Base-by-base conservation (phyloP, 2,329 filamentous ascomycete genomes). In the Aspergillus sp. region DNA sequence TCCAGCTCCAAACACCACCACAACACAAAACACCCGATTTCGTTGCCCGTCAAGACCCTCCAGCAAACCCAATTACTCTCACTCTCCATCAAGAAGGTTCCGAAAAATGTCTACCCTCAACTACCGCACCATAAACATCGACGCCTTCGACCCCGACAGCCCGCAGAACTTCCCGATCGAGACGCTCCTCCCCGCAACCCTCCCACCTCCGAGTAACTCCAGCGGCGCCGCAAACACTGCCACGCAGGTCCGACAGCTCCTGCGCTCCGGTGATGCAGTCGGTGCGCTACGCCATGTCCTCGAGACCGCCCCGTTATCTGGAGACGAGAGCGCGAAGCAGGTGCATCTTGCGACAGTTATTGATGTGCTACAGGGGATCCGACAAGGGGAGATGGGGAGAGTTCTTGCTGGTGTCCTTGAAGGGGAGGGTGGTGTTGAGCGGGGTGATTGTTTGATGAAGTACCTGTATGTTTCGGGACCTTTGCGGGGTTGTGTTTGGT, bases 291-390 rank as follows among this genome's bases (percentile, higher is more conserved):
- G 91, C 70, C 89, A 91, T 28, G 93, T 91, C 60, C 82, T 97
- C 66, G 93, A 97, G 81, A 92, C 87, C 70, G 91, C 92, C 41
- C 93, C 96, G 38, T 70, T 97, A 81, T 78, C 76, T 47, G 80
- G 80, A 51, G 79, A 82, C 66, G 79, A 81, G 63, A 77, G 77
- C 57, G 79, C 79, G n/a, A 78, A 96, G 89, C 92, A 97, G 68
- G 83, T 92, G 31, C 93, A 98, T 77, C 83, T 97, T 66, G 88
- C 91, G 68, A 94, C 91, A 22, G 91, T 99, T 46, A 88, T 92
- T 64, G 95, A 99, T 80, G 93, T 98, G 61, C 83, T 99, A 67
- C 93, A 97, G 79, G 95, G 92, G 22, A 98, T 98, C 80, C 93
- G 96, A 77, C 93, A 95, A 74, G 91, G 91, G 70, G 95, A 99